Base-by-base conservation (phyloP, 2,329 filamentous ascomycete species). In the Teratosphaeria nubilosa region DNA sequence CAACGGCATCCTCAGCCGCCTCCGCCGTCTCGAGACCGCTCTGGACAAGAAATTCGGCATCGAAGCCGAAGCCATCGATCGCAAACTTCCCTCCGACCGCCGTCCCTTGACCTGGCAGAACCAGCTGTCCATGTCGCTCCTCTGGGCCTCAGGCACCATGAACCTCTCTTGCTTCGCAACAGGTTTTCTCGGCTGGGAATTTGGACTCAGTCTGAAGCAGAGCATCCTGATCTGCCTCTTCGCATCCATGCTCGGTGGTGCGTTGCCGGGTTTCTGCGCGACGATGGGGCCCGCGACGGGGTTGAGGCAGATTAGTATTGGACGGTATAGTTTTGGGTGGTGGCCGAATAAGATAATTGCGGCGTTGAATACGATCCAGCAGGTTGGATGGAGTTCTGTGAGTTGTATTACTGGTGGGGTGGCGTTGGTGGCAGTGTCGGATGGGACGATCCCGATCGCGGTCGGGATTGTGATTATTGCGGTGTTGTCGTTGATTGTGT, bases 301-400 rank as follows among this genome's bases (percentile, higher is more conserved):
- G 58, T 66, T 79, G 24, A 72, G 77, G 53, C 73, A 77, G 57
- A 77, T 79, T 53, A 69, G 69, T 1, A 72, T 76, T 31, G 73
- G 74, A 54, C 70, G 77, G 54, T 78, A 76, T 62, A 76, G 75
- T n/a, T 77, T 79, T 59, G 77, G 77, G n/a, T 79, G 77, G 73
- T 79, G 72, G 60, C 76, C 77, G 16, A 76, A 76, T 56, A 79
- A 79, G 62, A 66, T 79, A 57, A 73, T 76, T 57, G 76, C 76
- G 4, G 65, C 74, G 1, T 72, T 79, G 51, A 80, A 79, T 53
- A 74, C 76, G 30, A 69, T 79, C 31, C 72, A 77, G 53, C 76
- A 78, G 61, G 69, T 76, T 27, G 75, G 75, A 3, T 77, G 72
- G 71, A 70, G 68, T 25, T 70, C 72, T 7, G 73, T 75, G 11